A percentile compares a stretch with the other conserved stretches of the same genome.
Conservation (phyloP, 1,139 yeast species). For the Pichia sp. region DNA sequence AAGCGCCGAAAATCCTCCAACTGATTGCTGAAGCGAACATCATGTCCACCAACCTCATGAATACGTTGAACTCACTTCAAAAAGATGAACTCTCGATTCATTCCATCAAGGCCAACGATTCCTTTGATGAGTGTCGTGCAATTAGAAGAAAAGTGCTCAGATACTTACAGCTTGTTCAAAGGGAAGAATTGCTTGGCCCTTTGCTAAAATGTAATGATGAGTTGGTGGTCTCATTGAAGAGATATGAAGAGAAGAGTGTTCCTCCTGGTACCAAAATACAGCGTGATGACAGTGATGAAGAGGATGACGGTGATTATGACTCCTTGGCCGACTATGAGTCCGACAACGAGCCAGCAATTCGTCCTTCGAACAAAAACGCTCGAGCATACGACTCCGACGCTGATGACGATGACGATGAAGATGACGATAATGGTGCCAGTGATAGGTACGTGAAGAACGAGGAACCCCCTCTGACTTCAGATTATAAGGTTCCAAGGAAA, state of each 20-base stretch:
- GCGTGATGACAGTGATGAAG: slow-evolving; percentile 30
- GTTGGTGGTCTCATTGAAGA: slow-evolving; percentile 63
- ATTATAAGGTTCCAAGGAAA: slow-evolving; percentile 1
- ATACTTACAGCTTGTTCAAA: slow-evolving; percentile 75
- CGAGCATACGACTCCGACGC: background rate
- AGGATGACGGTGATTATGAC: slow-evolving; percentile 28
- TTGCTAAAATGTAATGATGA: slow-evolving; percentile 86
- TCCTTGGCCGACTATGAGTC: slow-evolving; percentile 27
- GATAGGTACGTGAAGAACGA: slow-evolving; percentile 1
- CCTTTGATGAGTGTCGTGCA: slow-evolving; percentile 68
- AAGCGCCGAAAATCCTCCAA: slow-evolving; percentile 63
- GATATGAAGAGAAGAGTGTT: slow-evolving; percentile 55
- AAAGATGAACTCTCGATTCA: slow-evolving; percentile 52
- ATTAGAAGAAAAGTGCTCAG: slow-evolving; percentile 71
- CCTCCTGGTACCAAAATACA: slow-evolving; percentile 26
- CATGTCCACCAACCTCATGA: slow-evolving; percentile 64
- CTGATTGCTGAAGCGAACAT: slow-evolving; percentile 73
- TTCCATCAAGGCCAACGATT: slow-evolving; percentile 47
- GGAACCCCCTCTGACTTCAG: slow-evolving; percentile 3
- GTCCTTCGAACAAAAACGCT: slow-evolving; percentile 30
- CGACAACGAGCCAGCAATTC: slow-evolving; percentile 22
- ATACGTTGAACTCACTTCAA: slow-evolving; percentile 52
- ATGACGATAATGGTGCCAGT: slow-evolving; percentile 11
- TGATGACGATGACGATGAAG: slow-evolving; percentile 9
- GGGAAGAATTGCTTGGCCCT: slow-evolving; percentile 81